phyloP scores from a whole-genome alignment of 108 stramenopile species.

The Discostella pseudostelligera region DNA sequence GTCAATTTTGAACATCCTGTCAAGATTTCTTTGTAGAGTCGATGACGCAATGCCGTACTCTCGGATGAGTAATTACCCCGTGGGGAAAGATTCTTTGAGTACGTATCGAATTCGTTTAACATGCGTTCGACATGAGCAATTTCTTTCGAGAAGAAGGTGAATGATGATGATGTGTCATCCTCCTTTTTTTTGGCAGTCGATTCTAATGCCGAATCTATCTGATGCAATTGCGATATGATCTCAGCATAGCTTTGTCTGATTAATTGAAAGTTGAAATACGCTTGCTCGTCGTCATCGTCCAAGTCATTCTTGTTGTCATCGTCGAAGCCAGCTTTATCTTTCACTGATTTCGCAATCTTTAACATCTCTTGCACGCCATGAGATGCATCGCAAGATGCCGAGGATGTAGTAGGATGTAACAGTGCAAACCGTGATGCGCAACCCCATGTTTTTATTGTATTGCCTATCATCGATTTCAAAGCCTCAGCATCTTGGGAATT shows the following conservation, averaged over 20 bases:
- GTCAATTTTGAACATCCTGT: conserved; percentile 32
- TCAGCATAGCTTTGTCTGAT: conserved; percentile 23
- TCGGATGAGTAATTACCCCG: conserved; percentile 2
- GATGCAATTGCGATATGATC: conserved; percentile 24
- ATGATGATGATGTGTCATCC: neutral
- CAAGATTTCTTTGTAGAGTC: conserved; percentile 32
- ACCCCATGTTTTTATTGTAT: conserved; percentile 29
- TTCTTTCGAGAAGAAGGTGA: conserved; percentile 15
- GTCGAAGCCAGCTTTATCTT: neutral
- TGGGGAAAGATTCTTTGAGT: conserved; percentile 16
- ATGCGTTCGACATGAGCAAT: conserved; percentile 36
- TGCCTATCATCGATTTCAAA: conserved; percentile 18
- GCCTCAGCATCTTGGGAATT: conserved; percentile 18
- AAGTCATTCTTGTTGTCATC: too few species aligned
- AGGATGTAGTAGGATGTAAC: neutral
- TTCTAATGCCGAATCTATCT: conserved; percentile 26
- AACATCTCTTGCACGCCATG: conserved; percentile 36
- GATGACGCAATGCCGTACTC: conserved; percentile 13
- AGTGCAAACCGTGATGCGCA: conserved; percentile 20
- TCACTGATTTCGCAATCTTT: conserved; percentile 6
- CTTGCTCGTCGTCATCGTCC: neutral
- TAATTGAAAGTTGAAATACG: conserved; percentile 7
- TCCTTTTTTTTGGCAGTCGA: neutral
- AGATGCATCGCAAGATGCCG: neutral
- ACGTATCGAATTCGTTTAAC: conserved; percentile 27